Evolutionary conservation across 108 stramenopile species (phyloP), one percentile per base, ranked within the genome.

Genomic region (Epithemia pelagica): DNA sequence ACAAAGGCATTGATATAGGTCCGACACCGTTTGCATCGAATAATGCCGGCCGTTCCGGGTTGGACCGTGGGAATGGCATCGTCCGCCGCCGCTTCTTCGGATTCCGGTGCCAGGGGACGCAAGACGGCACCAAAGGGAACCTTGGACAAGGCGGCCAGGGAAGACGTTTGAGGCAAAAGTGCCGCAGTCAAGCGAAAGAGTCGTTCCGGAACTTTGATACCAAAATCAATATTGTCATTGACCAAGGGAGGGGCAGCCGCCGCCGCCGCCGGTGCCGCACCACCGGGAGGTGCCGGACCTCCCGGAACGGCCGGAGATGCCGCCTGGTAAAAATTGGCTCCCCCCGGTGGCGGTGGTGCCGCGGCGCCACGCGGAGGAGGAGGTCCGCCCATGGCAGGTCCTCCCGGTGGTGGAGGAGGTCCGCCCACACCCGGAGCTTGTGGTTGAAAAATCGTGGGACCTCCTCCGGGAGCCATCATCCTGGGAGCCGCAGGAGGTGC

Each of bases 1-100:
- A 98, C 98, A 69, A 96, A 99, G 30, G 98, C 96, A 78, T 99
- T 99, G 71, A 99, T 95, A 89, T 99, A 99, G 31, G 98, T 96
- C 28, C 98, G 92, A 72, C 98, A 99, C 1, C 89, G 70, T 74
- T 97, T 96, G 68, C 98, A 99, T 27, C 98, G 90, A 64, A 99
- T 85, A 69, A 98, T 97, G 46, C 98, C 97, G 31, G 89, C 86
- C 28, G 85, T 84, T 28, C 94, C 93, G n/a, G 96, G 96, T 74
- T 96, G 92, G 19, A 98, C 89, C 18, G 95, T 95, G 27, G 79
- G 78, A 7, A 94, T 73, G 8, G 84, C 87, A 15, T 84, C 86
- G 0, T 84, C 83, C 8, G 78, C 85, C 1, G 32, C 57, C 10
- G 28, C 71, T 46, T 46, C 37, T 46, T 46, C 37, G 0, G 52